Evolutionary conservation across 202 grass and related monocot genomes (phyloP).

Genomic region (Cymbopogon flexuosus): DNA sequence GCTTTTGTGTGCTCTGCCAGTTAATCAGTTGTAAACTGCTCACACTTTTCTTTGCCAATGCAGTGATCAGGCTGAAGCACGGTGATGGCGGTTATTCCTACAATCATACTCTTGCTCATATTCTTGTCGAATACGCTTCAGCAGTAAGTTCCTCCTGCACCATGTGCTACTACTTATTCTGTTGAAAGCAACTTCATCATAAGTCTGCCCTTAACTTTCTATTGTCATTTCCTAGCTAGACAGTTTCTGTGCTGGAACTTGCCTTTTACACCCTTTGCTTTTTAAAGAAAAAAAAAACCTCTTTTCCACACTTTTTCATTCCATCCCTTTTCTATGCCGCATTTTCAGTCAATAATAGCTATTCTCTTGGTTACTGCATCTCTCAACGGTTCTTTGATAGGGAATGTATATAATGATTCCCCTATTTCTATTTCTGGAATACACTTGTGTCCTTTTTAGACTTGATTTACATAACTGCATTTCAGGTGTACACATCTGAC

Average conservation of each 20-base stretch:
- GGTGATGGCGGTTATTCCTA: constrained; percentile 27
- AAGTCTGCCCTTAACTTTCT: not conserved
- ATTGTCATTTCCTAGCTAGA: not conserved
- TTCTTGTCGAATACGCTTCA: constrained; percentile 64
- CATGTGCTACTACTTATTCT: not conserved
- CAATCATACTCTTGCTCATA: constrained; percentile 54
- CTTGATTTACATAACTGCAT: constrained; percentile 19
- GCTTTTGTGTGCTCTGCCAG: not conserved
- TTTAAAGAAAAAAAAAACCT: not conserved
- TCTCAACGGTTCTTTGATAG: not conserved
- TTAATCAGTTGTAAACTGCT: not conserved
- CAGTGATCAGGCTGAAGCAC: constrained; percentile 45
- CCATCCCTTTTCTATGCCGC: not conserved
- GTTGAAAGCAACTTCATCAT: not conserved
- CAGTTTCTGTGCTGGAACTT: not conserved
- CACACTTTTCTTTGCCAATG: not conserved
- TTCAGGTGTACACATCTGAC: constrained; percentile 88
- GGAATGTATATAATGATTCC: not conserved
- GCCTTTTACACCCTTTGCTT: not conserved
- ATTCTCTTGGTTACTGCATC: not conserved
- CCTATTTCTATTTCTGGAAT: not conserved
- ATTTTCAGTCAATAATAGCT: not conserved
- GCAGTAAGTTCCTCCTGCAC: constrained; percentile 34
- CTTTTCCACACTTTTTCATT: not conserved
- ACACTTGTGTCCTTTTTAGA: not conserved